phyloP scores from a whole-genome alignment of 140 eudicot genomes.

The Cichorium intybus region DNA sequence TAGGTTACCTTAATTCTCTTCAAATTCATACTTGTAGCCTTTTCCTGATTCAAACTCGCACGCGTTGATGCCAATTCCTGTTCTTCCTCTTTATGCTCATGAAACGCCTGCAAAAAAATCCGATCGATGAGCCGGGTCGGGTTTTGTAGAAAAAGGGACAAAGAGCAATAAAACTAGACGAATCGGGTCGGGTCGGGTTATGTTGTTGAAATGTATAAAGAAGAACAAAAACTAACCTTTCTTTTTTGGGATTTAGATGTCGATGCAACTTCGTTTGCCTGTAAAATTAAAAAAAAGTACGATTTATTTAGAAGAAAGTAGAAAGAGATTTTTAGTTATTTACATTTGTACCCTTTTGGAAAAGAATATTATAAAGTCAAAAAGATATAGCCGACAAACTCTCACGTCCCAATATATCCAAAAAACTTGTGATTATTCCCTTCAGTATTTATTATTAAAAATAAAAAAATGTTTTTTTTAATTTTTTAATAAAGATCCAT shows the following conservation, averaged over 20 bases:
- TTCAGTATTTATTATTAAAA: constrained; percentile 1
- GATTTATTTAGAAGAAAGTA: background rate
- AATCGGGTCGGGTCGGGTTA: background rate
- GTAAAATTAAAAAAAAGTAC: background rate
- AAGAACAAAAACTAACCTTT: constrained; percentile 3
- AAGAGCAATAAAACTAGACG: too few relatives aligned
- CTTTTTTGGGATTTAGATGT: constrained; percentile 25
- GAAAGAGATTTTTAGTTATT: background rate
- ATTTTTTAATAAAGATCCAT: constrained; percentile 1
- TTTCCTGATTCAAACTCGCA: background rate
- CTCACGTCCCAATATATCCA: constrained; percentile 22
- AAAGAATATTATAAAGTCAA: constrained; percentile 19
- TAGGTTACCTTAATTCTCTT: constrained; percentile 24
- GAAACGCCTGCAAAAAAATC: background rate
- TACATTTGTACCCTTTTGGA: constrained; percentile 5
- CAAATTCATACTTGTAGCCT: background rate
- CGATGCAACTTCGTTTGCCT: constrained; percentile 33
- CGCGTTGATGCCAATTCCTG: constrained; percentile 17
- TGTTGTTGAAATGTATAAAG: background rate
- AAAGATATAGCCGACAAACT: constrained; percentile 37
- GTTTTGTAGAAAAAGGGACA: too few relatives aligned
- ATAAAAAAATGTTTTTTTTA: background rate
- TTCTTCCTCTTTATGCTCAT: constrained; percentile 21
- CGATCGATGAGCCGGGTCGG: background rate
- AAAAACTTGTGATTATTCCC: constrained; percentile 14